A percentile compares a stretch with the other conserved stretches of the same genome.
These are phyloP conservation scores for Boeremia exigua DNA, from an alignment of 2,329 filamentous ascomycete genomes.

Conservation along the genomic window DNA sequence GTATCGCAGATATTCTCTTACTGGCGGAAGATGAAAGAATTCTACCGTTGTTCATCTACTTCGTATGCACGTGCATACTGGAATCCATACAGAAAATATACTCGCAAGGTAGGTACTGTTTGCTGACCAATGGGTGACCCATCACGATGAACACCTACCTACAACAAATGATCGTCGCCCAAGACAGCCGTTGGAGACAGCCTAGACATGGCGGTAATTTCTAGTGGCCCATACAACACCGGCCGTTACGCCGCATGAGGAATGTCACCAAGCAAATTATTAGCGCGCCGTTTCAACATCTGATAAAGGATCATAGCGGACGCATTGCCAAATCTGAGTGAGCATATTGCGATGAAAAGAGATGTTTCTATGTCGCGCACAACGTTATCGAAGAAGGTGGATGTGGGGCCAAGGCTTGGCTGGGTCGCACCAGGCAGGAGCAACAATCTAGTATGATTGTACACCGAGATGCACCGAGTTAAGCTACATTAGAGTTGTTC, in stretches of 20 bases:
- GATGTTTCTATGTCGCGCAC: background rate
- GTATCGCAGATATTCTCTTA: background rate
- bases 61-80: background rate
- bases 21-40: background rate
- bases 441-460: background rate
- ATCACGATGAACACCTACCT: background rate
- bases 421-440: background rate
- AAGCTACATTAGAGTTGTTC: background rate
- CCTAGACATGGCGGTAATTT: background rate
- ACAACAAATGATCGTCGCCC: background rate
- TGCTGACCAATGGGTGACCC: constrained; percentile 35
- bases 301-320: background rate
- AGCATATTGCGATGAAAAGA: background rate
- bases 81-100: background rate
- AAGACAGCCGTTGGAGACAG: background rate
- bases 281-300: background rate
- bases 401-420: constrained; percentile 1
- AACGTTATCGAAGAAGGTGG: background rate
- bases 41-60: background rate
- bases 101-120: no score
- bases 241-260: constrained; percentile 4
- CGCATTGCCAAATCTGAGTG: background rate
- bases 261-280: constrained; percentile 4
- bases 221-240: background rate
- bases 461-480: background rate